Evolutionary conservation across 441 rosid species (phyloP), one percentile per base, ranked within the genome.

Genomic region (Syzygium syzygioides): DNA sequence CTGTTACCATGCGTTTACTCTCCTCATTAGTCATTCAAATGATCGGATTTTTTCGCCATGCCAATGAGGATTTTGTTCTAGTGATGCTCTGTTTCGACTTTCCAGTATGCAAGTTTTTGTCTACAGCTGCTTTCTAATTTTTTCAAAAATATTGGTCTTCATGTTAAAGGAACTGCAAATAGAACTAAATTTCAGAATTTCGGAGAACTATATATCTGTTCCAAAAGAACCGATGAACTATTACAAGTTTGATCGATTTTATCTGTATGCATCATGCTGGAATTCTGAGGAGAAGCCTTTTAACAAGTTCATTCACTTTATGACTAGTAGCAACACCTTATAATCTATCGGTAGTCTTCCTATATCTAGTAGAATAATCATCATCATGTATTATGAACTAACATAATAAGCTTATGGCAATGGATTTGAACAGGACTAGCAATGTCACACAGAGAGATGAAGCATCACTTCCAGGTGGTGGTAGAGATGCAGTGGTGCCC

Each of bases 1-100:
- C 32, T 28, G 8, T 60, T 1, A 8, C 2, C 32, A 5, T 1
- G 4, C 18, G 0, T 14, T 60, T 60, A 28, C 32, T 60, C 0
- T 60, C 6, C 8, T 3, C 32, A 28, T 60, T 60, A 28, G 4
- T 28, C 17, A 28, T 60, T 60, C 9, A 30, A 28, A 17, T 7
- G 0, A 15, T 0, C 32, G 66, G 66, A 60, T 60, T 60, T 60
- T 60, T 60, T 28, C 32, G 0, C 66, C 28, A 28, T 8, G 18
- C 32, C 66, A 60, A 60, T 28, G 54, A 53, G 54, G 54, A 53
- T 53, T 13, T 14, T 53, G 54, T 53, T 53, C 54, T 14, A 14
- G 15, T 53, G 17, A 60, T 60, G 32, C 32, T 60, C 66, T 3
- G 2, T 12, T 60, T 13, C 8, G 1, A 60, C 2, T 60, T 53